phyloP scores from a whole-genome alignment of 768 basidiomycete species.

The Boletus reticulatus region DNA sequence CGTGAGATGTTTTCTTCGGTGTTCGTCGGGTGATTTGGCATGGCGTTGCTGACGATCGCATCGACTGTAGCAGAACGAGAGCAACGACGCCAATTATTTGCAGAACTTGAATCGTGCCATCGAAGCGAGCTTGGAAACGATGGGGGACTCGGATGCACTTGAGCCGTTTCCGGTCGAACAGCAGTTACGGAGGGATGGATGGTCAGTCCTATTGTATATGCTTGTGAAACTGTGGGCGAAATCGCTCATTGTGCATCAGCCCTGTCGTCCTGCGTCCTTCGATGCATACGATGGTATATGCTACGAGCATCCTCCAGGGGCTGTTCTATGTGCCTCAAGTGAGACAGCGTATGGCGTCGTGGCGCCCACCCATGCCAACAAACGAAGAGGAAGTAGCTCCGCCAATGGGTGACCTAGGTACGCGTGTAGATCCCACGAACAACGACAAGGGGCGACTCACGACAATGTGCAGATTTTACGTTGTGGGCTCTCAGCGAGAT shows the following conservation, averaged over 20 bases:
- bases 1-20: conserved; percentile 34
- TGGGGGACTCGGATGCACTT: conserved; percentile 48
- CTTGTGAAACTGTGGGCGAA: neutral
- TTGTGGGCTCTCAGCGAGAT: conserved; percentile 63
- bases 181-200: conserved; percentile 51
- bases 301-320: conserved; percentile 52
- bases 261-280: conserved; percentile 70
- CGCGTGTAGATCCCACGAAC: conserved; percentile 19
- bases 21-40: neutral
- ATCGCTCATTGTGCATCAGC: conserved; percentile 35
- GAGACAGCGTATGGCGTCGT: conserved; percentile 40
- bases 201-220: conserved; percentile 40
- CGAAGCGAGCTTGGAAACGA: conserved; percentile 58
- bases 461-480: conserved; percentile 38
- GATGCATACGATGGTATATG: conserved; percentile 48
- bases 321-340: conserved; percentile 74
- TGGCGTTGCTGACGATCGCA: neutral
- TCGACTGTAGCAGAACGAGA: conserved; percentile 29
- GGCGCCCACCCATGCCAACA: conserved; percentile 29
- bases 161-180: conserved; percentile 54
- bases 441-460: neutral
- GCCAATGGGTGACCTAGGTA: conserved; percentile 37
- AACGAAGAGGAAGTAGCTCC: conserved; percentile 19
- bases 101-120: conserved; percentile 67
- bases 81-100: conserved; percentile 49